phyloP scores from a whole-genome alignment of 352 stramenopile genomes.

The Phytophthora macrochlamydospora region DNA sequence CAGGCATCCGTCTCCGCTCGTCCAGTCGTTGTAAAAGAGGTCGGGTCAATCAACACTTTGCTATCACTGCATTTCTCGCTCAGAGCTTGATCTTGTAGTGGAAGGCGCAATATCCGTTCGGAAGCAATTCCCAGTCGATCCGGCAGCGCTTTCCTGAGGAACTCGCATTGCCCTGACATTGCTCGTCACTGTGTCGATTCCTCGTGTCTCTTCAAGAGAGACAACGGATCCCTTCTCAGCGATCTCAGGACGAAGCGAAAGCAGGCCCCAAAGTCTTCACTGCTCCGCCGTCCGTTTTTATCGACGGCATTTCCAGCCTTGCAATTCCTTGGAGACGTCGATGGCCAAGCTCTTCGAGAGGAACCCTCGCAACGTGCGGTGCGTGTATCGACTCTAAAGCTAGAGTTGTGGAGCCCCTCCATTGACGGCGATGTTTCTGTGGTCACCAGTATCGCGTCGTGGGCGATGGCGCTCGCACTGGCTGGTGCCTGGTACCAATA shows the following conservation, averaged over 20 bases:
- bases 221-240: too few species aligned
- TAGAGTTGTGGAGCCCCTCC: neutral
- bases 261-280: too few species aligned
- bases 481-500: slow-evolving; percentile 59
- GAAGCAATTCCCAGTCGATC: neutral
- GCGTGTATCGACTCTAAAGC: neutral
- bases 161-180: neutral
- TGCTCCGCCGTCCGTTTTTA: too few species aligned
- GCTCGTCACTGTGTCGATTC: neutral
- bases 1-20: too few species aligned
- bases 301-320: neutral
- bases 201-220: too few species aligned
- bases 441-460: slow-evolving; percentile 50
- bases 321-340: neutral
- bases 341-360: slow-evolving; percentile 47
- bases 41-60: too few species aligned
- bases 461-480: slow-evolving; percentile 47
- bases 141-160: neutral
- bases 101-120: slow-evolving; percentile 2
- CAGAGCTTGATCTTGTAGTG: neutral
- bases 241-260: too few species aligned
- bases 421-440: neutral
- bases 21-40: too few species aligned
- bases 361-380: slow-evolving; percentile 53
- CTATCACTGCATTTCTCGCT: too few species aligned